These are phyloP conservation scores for Candida glucosophila DNA, from an alignment of 1,139 yeast genomes.

Conservation along the genomic window DNA sequence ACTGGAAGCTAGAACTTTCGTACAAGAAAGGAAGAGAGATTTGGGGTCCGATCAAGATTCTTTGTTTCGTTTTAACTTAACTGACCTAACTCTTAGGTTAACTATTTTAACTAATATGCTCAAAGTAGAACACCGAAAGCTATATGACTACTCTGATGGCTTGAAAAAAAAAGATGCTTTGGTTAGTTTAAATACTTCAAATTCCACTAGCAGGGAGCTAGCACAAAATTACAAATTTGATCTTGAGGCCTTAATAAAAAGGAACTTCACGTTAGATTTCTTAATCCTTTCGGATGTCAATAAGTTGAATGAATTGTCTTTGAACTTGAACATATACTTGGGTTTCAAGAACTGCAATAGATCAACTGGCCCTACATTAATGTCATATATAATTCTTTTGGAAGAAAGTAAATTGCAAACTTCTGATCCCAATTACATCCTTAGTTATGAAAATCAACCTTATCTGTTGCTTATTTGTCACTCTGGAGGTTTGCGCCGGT, in stretches of 20 bases:
- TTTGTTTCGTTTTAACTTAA: slow-evolving; percentile 57
- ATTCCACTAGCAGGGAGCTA: slow-evolving; percentile 1
- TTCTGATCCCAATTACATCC: slow-evolving; percentile 28
- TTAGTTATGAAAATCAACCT: slow-evolving; percentile 18
- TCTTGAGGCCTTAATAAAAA: slow-evolving; percentile 22
- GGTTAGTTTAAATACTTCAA: not conserved
- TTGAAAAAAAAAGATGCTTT: not conserved
- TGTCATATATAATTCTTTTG: slow-evolving; percentile 15
- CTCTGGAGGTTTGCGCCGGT: slow-evolving; percentile 36
- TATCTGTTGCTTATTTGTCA: slow-evolving; percentile 25
- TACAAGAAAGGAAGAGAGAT: slow-evolving; percentile 27
- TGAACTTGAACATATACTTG: slow-evolving; percentile 29
- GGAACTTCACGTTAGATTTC: slow-evolving; percentile 29
- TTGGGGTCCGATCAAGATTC: slow-evolving; percentile 38
- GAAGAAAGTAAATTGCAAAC: slow-evolving; percentile 10
- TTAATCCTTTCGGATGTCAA: slow-evolving; percentile 30
- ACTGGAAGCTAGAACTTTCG: slow-evolving; percentile 27
- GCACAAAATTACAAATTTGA: slow-evolving; percentile 19
- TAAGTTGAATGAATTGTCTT: slow-evolving; percentile 23
- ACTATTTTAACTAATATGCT: slow-evolving; percentile 26
- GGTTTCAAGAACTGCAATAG: slow-evolving; percentile 16
- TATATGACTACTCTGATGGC: not conserved
- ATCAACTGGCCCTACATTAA: slow-evolving; percentile 6
- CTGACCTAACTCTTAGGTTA: slow-evolving; percentile 55
- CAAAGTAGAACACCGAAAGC: slow-evolving; percentile 9